phyloP scores from a whole-genome alignment of 2,329 filamentous ascomycete genomes.

The Paraconiothyrium sp. region DNA sequence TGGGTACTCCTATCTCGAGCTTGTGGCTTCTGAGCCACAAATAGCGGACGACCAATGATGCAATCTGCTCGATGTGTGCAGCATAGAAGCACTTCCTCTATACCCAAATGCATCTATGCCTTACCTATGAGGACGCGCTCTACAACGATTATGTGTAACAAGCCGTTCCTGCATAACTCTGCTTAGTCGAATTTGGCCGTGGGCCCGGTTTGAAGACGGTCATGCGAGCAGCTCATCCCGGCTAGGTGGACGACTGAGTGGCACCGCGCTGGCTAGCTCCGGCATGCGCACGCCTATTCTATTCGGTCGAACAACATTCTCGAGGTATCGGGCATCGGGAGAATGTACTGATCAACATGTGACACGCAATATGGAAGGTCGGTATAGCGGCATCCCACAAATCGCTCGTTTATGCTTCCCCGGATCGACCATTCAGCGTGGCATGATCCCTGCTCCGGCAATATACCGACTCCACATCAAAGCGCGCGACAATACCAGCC shows the following conservation, averaged over 20 bases:
- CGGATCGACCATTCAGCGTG: conserved; percentile 7
- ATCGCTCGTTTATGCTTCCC: conserved; percentile 4
- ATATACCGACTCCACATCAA: conserved; percentile 3
- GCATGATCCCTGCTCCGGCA: conserved; percentile 3
- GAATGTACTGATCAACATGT: background rate
- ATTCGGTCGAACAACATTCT: background rate
- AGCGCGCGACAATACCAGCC: background rate
- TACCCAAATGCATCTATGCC: background rate
- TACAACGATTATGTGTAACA: background rate
- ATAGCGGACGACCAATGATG: too few species aligned
- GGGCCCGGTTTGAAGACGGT: background rate
- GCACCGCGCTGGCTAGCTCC: background rate
- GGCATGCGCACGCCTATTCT: background rate
- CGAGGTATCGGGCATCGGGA: background rate
- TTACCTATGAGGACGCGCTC: background rate
- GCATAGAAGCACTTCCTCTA: background rate
- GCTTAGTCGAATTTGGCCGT: background rate
- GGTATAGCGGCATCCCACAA: conserved; percentile 5
- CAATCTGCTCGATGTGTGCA: too few species aligned
- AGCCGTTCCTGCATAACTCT: background rate
- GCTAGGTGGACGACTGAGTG: background rate
- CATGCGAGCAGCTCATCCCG: background rate
- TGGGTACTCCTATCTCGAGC: too few species aligned
- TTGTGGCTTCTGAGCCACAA: too few species aligned
- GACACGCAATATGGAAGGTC: background rate